These are phyloP conservation scores for Akanthomyces muscarius DNA, from an alignment of 2,329 filamentous ascomycete species.

Conservation along the genomic window DNA sequence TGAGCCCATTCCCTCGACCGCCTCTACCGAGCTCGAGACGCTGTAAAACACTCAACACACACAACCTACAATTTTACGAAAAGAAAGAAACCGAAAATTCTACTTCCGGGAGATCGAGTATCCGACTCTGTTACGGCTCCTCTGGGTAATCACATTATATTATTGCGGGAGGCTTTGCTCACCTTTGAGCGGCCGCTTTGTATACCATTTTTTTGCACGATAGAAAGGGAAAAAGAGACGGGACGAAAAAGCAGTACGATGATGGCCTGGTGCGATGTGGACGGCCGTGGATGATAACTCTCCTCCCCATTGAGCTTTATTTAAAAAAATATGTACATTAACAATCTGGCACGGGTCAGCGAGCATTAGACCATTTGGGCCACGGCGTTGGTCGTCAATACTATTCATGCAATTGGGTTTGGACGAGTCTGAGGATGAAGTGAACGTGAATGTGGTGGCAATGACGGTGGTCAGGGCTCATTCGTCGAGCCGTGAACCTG, in stretches of 20 bases:
- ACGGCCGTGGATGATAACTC: slow-evolving; percentile 39
- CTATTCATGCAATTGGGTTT: slow-evolving; percentile 20
- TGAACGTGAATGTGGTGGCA: not conserved
- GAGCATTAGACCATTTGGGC: slow-evolving; percentile 43
- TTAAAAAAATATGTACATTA: slow-evolving; percentile 46
- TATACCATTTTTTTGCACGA: slow-evolving; percentile 10
- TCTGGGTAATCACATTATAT: slow-evolving; percentile 1
- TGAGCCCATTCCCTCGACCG: slow-evolving; percentile 25
- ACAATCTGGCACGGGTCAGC: slow-evolving; percentile 39
- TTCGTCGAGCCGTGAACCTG: not conserved
- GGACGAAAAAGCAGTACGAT: slow-evolving; percentile 7
- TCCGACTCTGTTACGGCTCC: not conserved
- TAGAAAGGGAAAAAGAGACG: not conserved
- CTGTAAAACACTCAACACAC: slow-evolving; percentile 10
- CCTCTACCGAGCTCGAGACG: slow-evolving; percentile 16
- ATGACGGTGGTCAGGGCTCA: too few relatives aligned
- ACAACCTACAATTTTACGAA: not conserved
- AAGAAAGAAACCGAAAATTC: not conserved
- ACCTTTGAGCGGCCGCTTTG: not conserved
- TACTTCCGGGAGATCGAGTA: not conserved
- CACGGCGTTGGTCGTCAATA: slow-evolving; percentile 31
- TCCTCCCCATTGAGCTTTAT: slow-evolving; percentile 38
- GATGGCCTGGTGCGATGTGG: not conserved
- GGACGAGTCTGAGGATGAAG: not conserved
- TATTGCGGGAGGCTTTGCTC: not conserved